A percentile compares a stretch with the other conserved stretches of the same genome.
These are phyloP conservation scores for Pseudozyma tsukubaensis DNA, from an alignment of 1,284 basidiomycete species.

Conservation along the genomic window DNA sequence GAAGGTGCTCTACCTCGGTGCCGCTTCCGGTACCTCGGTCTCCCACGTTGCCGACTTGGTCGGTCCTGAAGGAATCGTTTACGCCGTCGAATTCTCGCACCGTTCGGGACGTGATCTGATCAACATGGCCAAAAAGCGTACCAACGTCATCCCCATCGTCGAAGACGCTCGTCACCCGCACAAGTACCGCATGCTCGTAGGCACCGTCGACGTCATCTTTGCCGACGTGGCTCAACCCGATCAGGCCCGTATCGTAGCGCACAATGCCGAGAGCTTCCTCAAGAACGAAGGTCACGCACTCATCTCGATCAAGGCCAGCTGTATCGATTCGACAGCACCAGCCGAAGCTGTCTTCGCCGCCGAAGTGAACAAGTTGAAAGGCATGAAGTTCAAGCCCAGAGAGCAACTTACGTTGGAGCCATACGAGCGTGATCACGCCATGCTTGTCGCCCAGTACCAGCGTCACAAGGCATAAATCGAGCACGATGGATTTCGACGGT, in stretches of 20 bases:
- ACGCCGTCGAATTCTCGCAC: slow-evolving; percentile 97
- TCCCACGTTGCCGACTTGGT: slow-evolving; percentile 99
- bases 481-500: too few species aligned
- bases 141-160: slow-evolving; percentile 98
- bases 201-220: slow-evolving; percentile 73
- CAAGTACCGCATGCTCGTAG: slow-evolving; percentile 68
- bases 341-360: slow-evolving; percentile 89
- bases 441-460: slow-evolving; percentile 67
- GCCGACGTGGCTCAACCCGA: slow-evolving; percentile 98
- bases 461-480: slow-evolving; percentile 51
- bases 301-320: slow-evolving; percentile 99
- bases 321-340: slow-evolving; percentile 93
- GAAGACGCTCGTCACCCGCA: slow-evolving; percentile 91
- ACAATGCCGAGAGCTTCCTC: slow-evolving; percentile 95
- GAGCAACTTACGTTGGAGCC: slow-evolving; percentile 83
- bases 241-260: slow-evolving; percentile 83
- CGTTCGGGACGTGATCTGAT: slow-evolving; percentile 97
- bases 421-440: slow-evolving; percentile 69
- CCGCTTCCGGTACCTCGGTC: slow-evolving; percentile 93
- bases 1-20: slow-evolving; percentile 97
- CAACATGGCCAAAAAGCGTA: slow-evolving; percentile 99
- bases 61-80: slow-evolving; percentile 95
- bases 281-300: slow-evolving; percentile 92
- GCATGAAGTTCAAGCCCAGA: slow-evolving; percentile 74
- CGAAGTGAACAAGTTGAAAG: slow-evolving; percentile 86